Conservation (phyloP, 1,139 yeast species). For the Kurtzmaniella quercitrusa region DNA sequence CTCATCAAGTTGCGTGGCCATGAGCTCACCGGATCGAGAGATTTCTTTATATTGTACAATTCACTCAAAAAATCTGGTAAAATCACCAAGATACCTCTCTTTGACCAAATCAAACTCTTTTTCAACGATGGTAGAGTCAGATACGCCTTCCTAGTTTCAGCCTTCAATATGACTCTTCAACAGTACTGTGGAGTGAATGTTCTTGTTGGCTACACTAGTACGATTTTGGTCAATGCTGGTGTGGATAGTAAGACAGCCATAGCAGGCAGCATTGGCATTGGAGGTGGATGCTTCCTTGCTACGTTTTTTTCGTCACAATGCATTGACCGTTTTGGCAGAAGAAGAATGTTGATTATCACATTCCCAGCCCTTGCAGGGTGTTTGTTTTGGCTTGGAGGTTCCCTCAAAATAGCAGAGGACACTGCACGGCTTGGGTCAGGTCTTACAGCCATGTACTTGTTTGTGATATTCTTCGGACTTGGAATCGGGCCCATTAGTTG, state of each 20-base stretch:
- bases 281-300: slow-evolving; percentile 9
- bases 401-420: slow-evolving; percentile 1
- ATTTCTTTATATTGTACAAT: slow-evolving; percentile 5
- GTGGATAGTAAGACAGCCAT: slow-evolving; percentile 9
- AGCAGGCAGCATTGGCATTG: slow-evolving; percentile 13
- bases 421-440: slow-evolving; percentile 5
- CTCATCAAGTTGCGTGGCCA: slow-evolving; percentile 3
- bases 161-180: slow-evolving; percentile 5
- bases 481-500: slow-evolving; percentile 9
- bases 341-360: slow-evolving; percentile 7
- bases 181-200: slow-evolving; percentile 10
- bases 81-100: slow-evolving; percentile 3
- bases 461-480: slow-evolving; percentile 6
- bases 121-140: slow-evolving; percentile 3
- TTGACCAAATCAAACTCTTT: slow-evolving; percentile 1
- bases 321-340: slow-evolving; percentile 8
- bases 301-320: slow-evolving; percentile 7
- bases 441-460: slow-evolving; percentile 6
- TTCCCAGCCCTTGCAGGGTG: slow-evolving; percentile 6
- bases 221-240: slow-evolving; percentile 13
- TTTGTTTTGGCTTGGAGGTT: slow-evolving; percentile 7
- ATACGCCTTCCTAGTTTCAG: slow-evolving; percentile 7
- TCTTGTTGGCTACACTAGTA: slow-evolving; percentile 8
- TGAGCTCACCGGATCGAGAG: slow-evolving; percentile 5
- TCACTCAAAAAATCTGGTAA: slow-evolving; percentile 3